Conservation (phyloP, 768 basidiomycete genomes). For the Pulveroboletus ravenelii region DNA sequence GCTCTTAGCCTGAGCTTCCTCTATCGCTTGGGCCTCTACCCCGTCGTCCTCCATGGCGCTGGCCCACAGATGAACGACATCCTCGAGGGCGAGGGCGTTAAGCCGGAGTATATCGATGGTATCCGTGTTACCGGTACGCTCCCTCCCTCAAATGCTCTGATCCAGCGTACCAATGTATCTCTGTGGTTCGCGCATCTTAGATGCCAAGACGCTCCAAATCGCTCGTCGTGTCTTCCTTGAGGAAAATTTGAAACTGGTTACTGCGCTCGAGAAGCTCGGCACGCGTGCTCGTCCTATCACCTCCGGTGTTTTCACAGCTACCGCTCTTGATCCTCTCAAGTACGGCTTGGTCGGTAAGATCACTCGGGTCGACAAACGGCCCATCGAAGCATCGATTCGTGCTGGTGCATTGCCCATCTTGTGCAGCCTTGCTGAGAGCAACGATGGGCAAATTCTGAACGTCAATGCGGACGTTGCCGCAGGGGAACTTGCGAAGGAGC, state of each 20-base stretch:
- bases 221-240: slow-evolving; percentile 96
- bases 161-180: background rate
- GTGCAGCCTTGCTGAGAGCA: slow-evolving; percentile 89
- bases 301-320: slow-evolving; percentile 95
- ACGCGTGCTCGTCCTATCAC: slow-evolving; percentile 97
- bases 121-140: slow-evolving; percentile 89
- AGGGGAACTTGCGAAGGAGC: slow-evolving; percentile 94
- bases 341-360: slow-evolving; percentile 96
- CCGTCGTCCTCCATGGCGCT: slow-evolving; percentile 93
- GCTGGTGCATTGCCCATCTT: slow-evolving; percentile 96
- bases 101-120: slow-evolving; percentile 96
- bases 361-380: slow-evolving; percentile 90
- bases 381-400: slow-evolving; percentile 93
- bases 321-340: slow-evolving; percentile 91
- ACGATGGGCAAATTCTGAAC: slow-evolving; percentile 97
- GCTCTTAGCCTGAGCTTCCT: slow-evolving; percentile 94
- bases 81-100: slow-evolving; percentile 86
- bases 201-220: slow-evolving; percentile 89
- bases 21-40: slow-evolving; percentile 96
- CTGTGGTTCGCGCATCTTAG: slow-evolving; percentile 34
- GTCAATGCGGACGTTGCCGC: slow-evolving; percentile 99
- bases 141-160: background rate
- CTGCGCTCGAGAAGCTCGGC: slow-evolving; percentile 88
- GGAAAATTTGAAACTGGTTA: slow-evolving; percentile 93
- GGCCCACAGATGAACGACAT: slow-evolving; percentile 95